phyloP scores from a whole-genome alignment of 2,329 filamentous ascomycete species.

The Diaporthe citrichinensis region DNA sequence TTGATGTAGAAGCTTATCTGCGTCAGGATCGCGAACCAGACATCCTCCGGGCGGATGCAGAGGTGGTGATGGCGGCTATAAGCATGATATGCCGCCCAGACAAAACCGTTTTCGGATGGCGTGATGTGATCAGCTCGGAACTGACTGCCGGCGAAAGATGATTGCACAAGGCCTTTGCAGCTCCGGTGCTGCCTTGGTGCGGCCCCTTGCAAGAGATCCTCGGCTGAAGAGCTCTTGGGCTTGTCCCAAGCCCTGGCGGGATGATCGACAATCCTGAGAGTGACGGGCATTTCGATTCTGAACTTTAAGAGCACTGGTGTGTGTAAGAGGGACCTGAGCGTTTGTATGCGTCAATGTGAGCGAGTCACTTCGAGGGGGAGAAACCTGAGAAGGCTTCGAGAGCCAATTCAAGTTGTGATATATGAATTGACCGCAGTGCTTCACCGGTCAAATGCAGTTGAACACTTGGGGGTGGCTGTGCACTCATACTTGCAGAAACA shows the following conservation, averaged over 20 bases:
- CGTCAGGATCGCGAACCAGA: conserved; percentile 63
- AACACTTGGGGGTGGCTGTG: no score
- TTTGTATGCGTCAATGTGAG: no score
- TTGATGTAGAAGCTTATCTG: conserved; percentile 62
- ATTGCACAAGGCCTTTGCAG: background rate
- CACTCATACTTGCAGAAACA: no score
- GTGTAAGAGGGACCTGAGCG: background rate
- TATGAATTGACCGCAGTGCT: no score
- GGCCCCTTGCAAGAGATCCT: background rate
- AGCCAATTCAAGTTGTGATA: no score
- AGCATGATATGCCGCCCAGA: conserved; percentile 53
- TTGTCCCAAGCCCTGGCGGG: background rate
- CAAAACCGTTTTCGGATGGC: conserved; percentile 44
- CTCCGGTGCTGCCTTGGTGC: background rate
- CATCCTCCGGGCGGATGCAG: conserved; percentile 61
- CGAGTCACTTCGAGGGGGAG: no score
- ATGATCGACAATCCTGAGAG: background rate
- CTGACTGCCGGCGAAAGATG: background rate
- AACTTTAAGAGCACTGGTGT: background rate
- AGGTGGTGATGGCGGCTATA: conserved; percentile 60
- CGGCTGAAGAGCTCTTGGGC: background rate
- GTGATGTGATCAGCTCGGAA: background rate
- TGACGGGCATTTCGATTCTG: conserved; percentile 8
- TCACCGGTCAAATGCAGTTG: no score
- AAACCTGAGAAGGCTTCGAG: no score